Evolutionary conservation across 257 asterid genomes (phyloP).

Genomic region (Salvia splendens): DNA sequence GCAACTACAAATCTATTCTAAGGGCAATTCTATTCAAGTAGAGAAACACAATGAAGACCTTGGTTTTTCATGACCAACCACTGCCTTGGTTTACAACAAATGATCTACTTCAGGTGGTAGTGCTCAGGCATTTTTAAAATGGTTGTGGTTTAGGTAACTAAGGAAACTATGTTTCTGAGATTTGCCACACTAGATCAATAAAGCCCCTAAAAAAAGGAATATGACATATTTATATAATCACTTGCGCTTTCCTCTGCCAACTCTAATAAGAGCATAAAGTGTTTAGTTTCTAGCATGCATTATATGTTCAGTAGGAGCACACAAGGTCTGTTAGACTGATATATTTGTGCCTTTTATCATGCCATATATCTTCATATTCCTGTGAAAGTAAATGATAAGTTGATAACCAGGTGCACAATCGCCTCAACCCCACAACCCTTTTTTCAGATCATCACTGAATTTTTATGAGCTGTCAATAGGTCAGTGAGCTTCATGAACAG

Average conservation of each 20-base stretch:
- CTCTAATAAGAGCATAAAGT: not conserved
- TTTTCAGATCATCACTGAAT: no score
- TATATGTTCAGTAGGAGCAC: slow-evolving; percentile 5
- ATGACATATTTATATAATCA: slow-evolving; percentile 1
- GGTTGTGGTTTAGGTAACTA: not conserved
- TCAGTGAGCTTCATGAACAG: not conserved
- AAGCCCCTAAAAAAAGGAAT: not conserved
- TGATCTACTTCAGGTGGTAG: no score
- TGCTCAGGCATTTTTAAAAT: no score
- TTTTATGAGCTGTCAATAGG: not conserved
- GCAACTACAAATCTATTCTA: no score
- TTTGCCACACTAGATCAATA: not conserved
- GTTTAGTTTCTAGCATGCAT: not conserved
- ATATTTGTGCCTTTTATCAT: not conserved
- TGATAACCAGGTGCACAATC: not conserved
- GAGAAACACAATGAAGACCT: no score
- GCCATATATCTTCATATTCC: not conserved
- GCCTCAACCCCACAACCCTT: not conserved
- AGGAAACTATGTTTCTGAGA: not conserved
- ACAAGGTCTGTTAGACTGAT: not conserved
- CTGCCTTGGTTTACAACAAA: no score
- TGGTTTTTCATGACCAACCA: no score
- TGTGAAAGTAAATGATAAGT: slow-evolving; percentile 3
- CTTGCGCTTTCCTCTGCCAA: not conserved
- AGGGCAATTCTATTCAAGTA: no score